Conservation (phyloP, 2,329 filamentous ascomycete genomes). For the Xylaria sp. region DNA sequence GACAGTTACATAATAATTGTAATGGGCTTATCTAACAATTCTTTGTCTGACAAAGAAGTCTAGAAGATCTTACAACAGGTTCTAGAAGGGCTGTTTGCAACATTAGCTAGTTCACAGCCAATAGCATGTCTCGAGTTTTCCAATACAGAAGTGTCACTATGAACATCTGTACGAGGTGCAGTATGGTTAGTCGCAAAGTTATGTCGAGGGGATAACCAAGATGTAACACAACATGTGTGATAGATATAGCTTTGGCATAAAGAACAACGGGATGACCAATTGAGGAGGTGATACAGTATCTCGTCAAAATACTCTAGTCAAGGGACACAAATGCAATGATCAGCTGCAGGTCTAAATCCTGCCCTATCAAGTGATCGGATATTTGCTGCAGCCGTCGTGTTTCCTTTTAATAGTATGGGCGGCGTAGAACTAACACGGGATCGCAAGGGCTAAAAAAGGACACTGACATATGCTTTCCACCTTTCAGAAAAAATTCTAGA, state of each 20-base stretch:
- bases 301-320: no score
- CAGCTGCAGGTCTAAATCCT: neutral
- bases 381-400: neutral
- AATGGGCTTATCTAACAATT: no score
- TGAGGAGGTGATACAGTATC: neutral
- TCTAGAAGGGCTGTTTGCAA: no score
- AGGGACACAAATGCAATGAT: neutral
- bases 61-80: no score
- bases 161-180: neutral
- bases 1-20: neutral
- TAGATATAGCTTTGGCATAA: no score
- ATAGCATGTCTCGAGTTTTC: neutral
- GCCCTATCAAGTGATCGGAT: neutral
- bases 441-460: neutral
- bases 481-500: no score
- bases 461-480: neutral
- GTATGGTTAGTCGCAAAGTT: neutral
- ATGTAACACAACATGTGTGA: no score
- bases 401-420: neutral
- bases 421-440: neutral
- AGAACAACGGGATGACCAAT: neutral
- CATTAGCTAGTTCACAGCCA: no score
- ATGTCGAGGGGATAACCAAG: no score
- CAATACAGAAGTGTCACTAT: neutral
- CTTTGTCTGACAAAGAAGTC: no score